Evolutionary conservation across 441 rosid species (phyloP), one percentile per base, ranked within the genome.

Genomic region (Populus hybrid): DNA sequence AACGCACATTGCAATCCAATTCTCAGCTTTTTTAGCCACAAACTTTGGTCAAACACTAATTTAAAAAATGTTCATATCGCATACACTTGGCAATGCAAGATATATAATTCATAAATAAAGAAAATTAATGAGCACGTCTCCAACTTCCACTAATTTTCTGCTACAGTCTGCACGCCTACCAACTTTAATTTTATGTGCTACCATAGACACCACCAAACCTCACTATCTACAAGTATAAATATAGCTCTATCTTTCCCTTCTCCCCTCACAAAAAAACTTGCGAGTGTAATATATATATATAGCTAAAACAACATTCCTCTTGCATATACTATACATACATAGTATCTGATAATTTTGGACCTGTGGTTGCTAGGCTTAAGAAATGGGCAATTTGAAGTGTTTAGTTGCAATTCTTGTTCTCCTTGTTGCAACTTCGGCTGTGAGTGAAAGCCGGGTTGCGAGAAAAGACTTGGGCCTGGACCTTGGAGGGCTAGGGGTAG

Each of bases 401-500:
- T 63, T 89, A 23, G 70, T 28, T 2, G 30, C 81, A 34, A 69
- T 88, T 71, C 73, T 85, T 73, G 84, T 82, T 50, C 81, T 89
- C 78, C 64, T 88, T 42, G 82, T 84, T n/a, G 79, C 86, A 7
- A 70, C 83, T 73, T 79, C 81, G 20, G 73, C 74, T 59, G 81
- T 81, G 69, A 78, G 83, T 11, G 89, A 88, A 70, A 81, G 88
- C 78, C 84, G 90, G 12, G 74, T 81, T 73, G 92, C 88, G 8
- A 80, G 92, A 54, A 86, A 89, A 78, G 89, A 89, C 82, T 79
- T 88, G 78, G 92, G 90, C 6, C 26, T 87, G 63, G 91, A 90
- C 83, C 90, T 87, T 63, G 92, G 90, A 7, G 92, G 92, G 35
- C 54, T 89, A 59, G 89, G 91, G 57, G 67, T 82, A 14, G 90